Percentiles rank a stretch among this genome's conserved stretches.
Evolutionary conservation across 441 rosid genomes (phyloP).

Genomic region (Syzygium syzygioides): DNA sequence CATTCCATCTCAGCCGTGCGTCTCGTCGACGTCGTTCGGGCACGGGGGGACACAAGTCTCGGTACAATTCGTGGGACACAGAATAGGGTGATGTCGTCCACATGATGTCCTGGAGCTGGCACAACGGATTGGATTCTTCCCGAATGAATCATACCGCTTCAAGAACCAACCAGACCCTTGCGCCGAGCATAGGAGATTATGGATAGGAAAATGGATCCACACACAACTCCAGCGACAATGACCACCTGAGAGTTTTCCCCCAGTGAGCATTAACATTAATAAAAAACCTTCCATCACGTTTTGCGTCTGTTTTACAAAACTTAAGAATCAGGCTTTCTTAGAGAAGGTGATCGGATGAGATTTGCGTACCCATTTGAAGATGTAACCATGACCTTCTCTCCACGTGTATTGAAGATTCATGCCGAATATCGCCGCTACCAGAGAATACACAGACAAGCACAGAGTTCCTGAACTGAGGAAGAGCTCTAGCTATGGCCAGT

Average conservation of each 20-base stretch:
- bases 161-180: conserved; percentile 87
- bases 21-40: background rate
- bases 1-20: background rate
- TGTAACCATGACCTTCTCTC: conserved; percentile 56
- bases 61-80: background rate
- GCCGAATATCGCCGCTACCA: conserved; percentile 81
- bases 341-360: background rate
- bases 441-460: conserved; percentile 52
- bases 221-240: conserved; percentile 30
- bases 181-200: conserved; percentile 70
- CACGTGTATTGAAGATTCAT: conserved; percentile 89
- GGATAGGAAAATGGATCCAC: conserved; percentile 31
- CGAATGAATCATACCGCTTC: conserved; percentile 6
- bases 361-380: conserved; percentile 69
- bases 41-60: background rate
- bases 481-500: conserved; percentile 69
- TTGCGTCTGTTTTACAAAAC: background rate
- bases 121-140: background rate
- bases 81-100: background rate
- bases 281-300: background rate
- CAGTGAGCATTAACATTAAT: background rate
- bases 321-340: background rate
- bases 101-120: background rate
- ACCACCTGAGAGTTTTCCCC: conserved; percentile 46
- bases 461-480: conserved; percentile 78